These are phyloP conservation scores for Sclerotinia subarctica DNA, from an alignment of 2,329 filamentous ascomycete species.

Conservation along the genomic window DNA sequence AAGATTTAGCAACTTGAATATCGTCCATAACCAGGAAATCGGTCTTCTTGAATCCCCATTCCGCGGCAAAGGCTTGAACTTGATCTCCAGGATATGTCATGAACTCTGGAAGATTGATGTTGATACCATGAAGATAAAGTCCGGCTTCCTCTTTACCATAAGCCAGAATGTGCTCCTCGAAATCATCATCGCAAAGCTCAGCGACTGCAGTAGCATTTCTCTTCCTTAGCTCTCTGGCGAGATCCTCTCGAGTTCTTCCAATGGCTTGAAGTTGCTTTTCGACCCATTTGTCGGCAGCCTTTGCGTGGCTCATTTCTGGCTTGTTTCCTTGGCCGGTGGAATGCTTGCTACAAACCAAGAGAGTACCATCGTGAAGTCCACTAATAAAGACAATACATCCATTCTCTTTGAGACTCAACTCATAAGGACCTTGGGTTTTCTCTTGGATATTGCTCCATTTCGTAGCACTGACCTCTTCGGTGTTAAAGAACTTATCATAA, in stretches of 20 bases:
- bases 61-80: slow-evolving; percentile 86
- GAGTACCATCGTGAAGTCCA: slow-evolving; percentile 80
- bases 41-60: slow-evolving; percentile 92
- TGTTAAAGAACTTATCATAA: slow-evolving; percentile 99
- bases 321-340: slow-evolving; percentile 75
- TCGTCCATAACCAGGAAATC: slow-evolving; percentile 76
- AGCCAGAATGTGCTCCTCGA: slow-evolving; percentile 94
- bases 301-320: slow-evolving; percentile 72
- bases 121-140: slow-evolving; percentile 93
- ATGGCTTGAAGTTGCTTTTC: slow-evolving; percentile 73
- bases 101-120: slow-evolving; percentile 91
- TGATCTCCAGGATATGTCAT: slow-evolving; percentile 76
- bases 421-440: slow-evolving; percentile 82
- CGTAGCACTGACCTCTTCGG: slow-evolving; percentile 76
- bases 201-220: slow-evolving; percentile 94
- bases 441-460: slow-evolving; percentile 75
- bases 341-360: slow-evolving; percentile 98
- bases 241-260: slow-evolving; percentile 73
- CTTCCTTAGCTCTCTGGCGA: slow-evolving; percentile 69
- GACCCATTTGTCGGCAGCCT: slow-evolving; percentile 77
- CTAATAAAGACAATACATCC: slow-evolving; percentile 99
- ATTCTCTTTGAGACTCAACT: slow-evolving; percentile 96
- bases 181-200: slow-evolving; percentile 91
- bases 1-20: slow-evolving; percentile 68
- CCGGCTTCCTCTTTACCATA: slow-evolving; percentile 81